Conservation (phyloP, 2,329 filamentous ascomycete genomes). For the Fusarium veterinarium region DNA sequence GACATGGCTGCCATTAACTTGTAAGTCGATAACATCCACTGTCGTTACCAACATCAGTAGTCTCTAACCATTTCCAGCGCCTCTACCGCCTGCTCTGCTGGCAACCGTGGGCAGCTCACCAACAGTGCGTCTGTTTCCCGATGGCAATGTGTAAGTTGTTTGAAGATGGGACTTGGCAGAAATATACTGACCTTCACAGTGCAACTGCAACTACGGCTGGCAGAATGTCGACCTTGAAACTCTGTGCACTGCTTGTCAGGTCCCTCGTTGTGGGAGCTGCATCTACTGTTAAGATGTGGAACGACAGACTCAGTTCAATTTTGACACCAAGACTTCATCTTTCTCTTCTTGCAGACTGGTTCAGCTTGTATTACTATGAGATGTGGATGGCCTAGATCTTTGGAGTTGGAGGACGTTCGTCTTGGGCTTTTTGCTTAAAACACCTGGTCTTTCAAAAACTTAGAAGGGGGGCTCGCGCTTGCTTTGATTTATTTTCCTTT, state of each 20-base stretch:
- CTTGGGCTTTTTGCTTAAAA: neutral
- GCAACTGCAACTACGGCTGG: conserved; percentile 6
- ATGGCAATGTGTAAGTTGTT: too few relatives aligned
- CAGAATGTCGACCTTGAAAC: neutral
- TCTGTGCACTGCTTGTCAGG: neutral
- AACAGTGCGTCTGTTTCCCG: too few relatives aligned
- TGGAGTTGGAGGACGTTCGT: neutral
- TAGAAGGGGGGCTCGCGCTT: conserved; percentile 18
- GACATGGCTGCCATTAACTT: conserved; percentile 4
- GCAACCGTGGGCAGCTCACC: neutral
- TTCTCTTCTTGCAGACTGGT: neutral
- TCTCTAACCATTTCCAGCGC: conserved; percentile 1
- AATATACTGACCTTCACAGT: neutral
- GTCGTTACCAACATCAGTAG: neutral
- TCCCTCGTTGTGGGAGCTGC: conserved; percentile 36
- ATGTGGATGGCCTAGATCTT: neutral
- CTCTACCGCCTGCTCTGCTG: neutral
- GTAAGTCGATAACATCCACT: neutral
- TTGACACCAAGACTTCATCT: neutral
- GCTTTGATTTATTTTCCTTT: neutral
- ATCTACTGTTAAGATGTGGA: conserved; percentile 11
- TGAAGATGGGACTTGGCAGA: too few relatives aligned
- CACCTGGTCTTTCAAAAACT: neutral
- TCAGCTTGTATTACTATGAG: neutral
- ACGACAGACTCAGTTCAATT: too few relatives aligned